Percentiles rank a stretch among this genome's conserved stretches.
phyloP scores from a whole-genome alignment of 495 filamentous ascomycete species.

The Tuber magnatum region DNA sequence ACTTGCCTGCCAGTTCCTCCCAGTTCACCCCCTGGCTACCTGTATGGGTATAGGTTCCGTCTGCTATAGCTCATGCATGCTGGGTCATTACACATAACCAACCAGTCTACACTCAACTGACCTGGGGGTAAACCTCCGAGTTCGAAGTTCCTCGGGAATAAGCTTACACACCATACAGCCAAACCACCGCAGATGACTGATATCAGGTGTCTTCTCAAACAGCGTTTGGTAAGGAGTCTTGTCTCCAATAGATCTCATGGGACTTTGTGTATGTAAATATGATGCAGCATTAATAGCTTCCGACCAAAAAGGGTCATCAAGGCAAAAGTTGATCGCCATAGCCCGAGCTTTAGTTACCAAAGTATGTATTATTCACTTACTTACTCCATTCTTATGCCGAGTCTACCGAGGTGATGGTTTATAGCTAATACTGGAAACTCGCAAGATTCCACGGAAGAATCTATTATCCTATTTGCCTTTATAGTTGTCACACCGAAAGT shows the following conservation, averaged over 20 bases:
- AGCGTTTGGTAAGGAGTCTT: neutral
- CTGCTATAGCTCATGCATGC: too few species aligned
- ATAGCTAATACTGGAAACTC: neutral
- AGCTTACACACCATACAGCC: neutral
- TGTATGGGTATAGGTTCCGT: too few species aligned
- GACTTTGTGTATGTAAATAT: neutral
- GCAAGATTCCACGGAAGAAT: neutral
- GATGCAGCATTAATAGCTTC: slow-evolving; percentile 2
- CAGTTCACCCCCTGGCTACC: too few species aligned
- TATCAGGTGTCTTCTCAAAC: neutral
- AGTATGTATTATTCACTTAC: neutral
- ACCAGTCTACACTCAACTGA: slow-evolving; percentile 4
- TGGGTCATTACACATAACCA: too few species aligned
- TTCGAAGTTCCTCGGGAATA: slow-evolving; percentile 7
- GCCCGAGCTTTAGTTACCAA: neutral
- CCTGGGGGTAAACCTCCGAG: neutral
- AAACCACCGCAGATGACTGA: neutral
- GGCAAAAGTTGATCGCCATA: neutral
- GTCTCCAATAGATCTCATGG: neutral
- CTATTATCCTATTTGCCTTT: slow-evolving; percentile 4
- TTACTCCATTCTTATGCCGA: slow-evolving; percentile 9
- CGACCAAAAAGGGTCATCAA: neutral
- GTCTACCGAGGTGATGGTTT: slow-evolving; percentile 6
- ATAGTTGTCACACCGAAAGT: slow-evolving; percentile 1
- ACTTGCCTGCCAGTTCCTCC: too few species aligned